These are phyloP conservation scores for Phytophthora pinifolia DNA, from an alignment of 352 stramenopile species.

Conservation along the genomic window DNA sequence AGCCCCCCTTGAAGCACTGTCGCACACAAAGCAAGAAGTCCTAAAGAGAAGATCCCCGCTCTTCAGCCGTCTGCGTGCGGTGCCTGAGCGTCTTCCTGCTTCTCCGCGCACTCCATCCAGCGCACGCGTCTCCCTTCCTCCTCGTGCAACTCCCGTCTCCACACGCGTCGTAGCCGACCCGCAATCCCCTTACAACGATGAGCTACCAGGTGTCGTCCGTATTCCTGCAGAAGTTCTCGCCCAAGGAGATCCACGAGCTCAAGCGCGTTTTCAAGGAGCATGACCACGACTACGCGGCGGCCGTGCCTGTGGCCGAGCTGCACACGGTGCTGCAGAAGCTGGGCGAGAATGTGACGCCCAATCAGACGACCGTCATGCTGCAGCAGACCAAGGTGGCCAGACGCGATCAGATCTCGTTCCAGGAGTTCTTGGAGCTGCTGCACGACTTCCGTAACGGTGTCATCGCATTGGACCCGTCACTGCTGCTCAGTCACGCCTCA, in stretches of 20 bases:
- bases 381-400: slow-evolving; percentile 61
- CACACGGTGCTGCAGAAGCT: slow-evolving; percentile 71
- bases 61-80: background rate
- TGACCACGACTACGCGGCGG: slow-evolving; percentile 67
- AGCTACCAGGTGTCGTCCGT: slow-evolving; percentile 83
- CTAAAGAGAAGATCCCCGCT: slow-evolving; percentile 5
- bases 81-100: background rate
- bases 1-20: slow-evolving; percentile 23
- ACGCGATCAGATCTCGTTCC: slow-evolving; percentile 59
- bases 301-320: slow-evolving; percentile 50
- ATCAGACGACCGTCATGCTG: slow-evolving; percentile 58
- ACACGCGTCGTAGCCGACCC: background rate
- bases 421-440: slow-evolving; percentile 80
- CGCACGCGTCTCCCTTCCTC: background rate
- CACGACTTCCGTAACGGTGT: slow-evolving; percentile 72
- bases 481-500: slow-evolving; percentile 45
- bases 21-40: slow-evolving; percentile 11
- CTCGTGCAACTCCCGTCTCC: background rate
- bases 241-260: slow-evolving; percentile 87
- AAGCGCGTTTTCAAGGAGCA: slow-evolving; percentile 88
- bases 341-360: slow-evolving; percentile 75
- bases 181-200: slow-evolving; percentile 38
- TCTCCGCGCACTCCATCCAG: background rate
- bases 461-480: slow-evolving; percentile 52
- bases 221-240: slow-evolving; percentile 87